Conservation (phyloP, 2,329 filamentous ascomycete species). For the Fusarium denticulatum region DNA sequence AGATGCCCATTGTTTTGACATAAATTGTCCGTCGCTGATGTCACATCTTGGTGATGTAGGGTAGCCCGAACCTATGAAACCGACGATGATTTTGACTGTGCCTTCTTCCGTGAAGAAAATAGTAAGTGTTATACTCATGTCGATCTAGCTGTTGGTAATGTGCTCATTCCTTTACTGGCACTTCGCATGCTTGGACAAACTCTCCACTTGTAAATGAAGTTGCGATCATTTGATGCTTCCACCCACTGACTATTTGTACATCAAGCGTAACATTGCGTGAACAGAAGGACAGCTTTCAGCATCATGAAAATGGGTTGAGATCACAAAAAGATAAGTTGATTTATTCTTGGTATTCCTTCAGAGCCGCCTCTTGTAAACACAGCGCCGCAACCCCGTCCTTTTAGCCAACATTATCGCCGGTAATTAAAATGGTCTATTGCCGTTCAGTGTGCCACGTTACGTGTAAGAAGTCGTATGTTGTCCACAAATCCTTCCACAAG, state of each 20-base stretch:
- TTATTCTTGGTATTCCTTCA: constrained; percentile 1
- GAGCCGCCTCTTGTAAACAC: background rate
- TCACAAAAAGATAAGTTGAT: background rate
- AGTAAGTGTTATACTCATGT: too few species aligned
- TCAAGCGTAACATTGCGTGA: background rate
- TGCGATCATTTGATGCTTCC: background rate
- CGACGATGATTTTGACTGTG: too few species aligned
- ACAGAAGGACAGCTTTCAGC: background rate
- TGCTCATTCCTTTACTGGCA: background rate
- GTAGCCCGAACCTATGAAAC: background rate
- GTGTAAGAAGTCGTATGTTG: constrained; percentile 71
- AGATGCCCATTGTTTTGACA: too few species aligned
- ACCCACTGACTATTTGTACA: background rate
- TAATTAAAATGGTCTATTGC: background rate
- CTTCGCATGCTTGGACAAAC: background rate
- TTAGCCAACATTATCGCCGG: background rate
- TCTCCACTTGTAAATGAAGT: background rate
- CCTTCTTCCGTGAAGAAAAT: background rate
- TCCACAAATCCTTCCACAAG: constrained; percentile 79
- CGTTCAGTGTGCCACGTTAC: constrained; percentile 50
- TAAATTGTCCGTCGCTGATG: background rate
- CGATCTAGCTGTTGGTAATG: background rate
- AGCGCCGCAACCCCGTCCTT: background rate
- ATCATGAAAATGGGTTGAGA: background rate
- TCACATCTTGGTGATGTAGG: background rate